Evolutionary conservation across 495 filamentous ascomycete species (phyloP).

Genomic region (Penicillium canariense): DNA sequence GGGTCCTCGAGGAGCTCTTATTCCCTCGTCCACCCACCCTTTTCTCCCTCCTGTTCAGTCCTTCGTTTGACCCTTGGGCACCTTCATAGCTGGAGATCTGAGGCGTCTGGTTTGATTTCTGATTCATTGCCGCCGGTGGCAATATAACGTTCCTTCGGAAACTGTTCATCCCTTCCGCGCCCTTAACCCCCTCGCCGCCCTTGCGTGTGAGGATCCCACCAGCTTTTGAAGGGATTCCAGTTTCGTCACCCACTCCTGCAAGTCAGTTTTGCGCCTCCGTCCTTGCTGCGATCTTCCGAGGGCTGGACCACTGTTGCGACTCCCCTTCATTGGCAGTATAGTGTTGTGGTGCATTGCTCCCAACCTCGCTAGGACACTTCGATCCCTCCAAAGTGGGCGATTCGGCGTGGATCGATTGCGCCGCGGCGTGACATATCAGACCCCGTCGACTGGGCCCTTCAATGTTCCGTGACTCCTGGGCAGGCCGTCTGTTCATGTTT

Average conservation of each 20-base stretch:
- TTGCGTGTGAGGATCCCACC: constrained; percentile 30
- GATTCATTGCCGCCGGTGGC: constrained; percentile 33
- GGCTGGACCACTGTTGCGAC: constrained; percentile 9
- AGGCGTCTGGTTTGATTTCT: background rate
- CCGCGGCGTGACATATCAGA: constrained; percentile 17
- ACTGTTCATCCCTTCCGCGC: constrained; percentile 22
- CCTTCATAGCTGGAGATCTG: background rate
- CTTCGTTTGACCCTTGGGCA: constrained; percentile 16
- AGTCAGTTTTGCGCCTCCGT: constrained; percentile 19
- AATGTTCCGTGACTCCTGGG: constrained; percentile 20
- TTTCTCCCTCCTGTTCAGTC: constrained; percentile 26
- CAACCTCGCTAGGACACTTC: constrained; percentile 20
- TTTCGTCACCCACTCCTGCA: constrained; percentile 21
- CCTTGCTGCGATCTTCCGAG: constrained; percentile 37
- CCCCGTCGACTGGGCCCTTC: constrained; percentile 7
- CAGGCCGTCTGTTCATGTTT: constrained; percentile 23
- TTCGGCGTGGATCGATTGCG: constrained; percentile 12
- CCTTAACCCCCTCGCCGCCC: constrained; percentile 20
- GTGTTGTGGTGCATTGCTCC: constrained; percentile 1
- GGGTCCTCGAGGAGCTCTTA: constrained; percentile 25
- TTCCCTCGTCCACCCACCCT: constrained; percentile 18
- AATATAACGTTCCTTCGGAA: constrained; percentile 21
- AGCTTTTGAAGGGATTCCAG: constrained; percentile 10
- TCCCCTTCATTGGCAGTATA: constrained; percentile 4
- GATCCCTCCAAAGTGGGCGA: constrained; percentile 3